phyloP scores from a whole-genome alignment of 768 basidiomycete genomes.

The Clitopilus passeckerianus region DNA sequence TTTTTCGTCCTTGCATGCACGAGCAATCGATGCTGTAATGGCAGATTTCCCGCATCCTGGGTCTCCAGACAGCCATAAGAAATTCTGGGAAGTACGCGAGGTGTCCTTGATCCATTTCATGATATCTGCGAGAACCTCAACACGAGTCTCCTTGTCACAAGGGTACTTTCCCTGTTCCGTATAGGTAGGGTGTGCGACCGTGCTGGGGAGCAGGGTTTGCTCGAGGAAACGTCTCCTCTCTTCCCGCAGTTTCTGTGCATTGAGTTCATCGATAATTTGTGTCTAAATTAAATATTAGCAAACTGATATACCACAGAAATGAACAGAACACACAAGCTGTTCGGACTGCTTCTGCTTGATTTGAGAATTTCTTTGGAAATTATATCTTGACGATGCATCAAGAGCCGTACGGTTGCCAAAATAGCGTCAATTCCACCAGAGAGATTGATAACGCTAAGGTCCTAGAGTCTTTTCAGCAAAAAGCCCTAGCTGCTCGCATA shows the following conservation, averaged over 20 bases:
- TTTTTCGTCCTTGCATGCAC: slow-evolving; percentile 3
- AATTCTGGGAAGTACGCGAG: slow-evolving; percentile 1
- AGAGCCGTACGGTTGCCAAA: background rate
- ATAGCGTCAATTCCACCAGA: slow-evolving; percentile 8
- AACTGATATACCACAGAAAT: too few species aligned
- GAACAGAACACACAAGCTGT: background rate
- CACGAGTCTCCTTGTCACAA: slow-evolving; percentile 10
- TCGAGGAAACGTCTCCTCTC: slow-evolving; percentile 5
- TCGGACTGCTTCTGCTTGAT: background rate
- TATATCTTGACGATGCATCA: slow-evolving; percentile 2
- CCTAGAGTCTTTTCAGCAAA: background rate
- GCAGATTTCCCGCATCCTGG: slow-evolving; percentile 13
- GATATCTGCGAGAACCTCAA: slow-evolving; percentile 6
- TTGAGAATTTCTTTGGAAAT: background rate
- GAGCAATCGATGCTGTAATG: slow-evolving; percentile 10
- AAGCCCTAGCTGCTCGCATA: background rate
- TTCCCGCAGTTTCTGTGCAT: background rate
- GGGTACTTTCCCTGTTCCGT: slow-evolving; percentile 10
- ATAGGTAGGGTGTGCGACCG: slow-evolving; percentile 7
- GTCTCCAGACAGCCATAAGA: slow-evolving; percentile 14
- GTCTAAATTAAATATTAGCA: background rate
- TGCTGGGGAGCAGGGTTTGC: slow-evolving; percentile 1
- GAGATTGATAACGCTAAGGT: slow-evolving; percentile 7
- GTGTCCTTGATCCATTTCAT: slow-evolving; percentile 7
- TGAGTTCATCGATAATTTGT: background rate